Base-by-base conservation (phyloP, 73 alveolate genomes). In the Paramecium biaurelia region DNA sequence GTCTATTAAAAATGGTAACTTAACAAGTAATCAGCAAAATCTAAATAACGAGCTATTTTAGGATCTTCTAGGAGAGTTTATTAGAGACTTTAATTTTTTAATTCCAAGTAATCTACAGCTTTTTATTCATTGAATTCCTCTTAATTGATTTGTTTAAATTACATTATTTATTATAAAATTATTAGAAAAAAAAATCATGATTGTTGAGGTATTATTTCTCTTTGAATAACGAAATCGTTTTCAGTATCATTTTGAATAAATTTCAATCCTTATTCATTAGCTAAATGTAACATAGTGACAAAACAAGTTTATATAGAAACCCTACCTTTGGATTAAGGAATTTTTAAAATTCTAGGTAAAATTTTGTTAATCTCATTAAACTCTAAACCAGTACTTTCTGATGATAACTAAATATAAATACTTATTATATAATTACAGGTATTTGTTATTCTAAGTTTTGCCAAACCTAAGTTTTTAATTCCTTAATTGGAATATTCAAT, bases 291-390 rank as follows among this genome's bases (percentile, higher is more conserved):
- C 42, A 92, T 41, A 1, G 95, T 82, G 5, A 92, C 92, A 38
- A 92, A 92, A 43, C 95, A 85, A 20, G 95, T 84, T 57, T 92
- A 85, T 4, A 92, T 41, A 10, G 95, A 92, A 37, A 85, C 92
- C 26, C 49, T 30, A 12, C 84, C 84, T 67, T 67, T 67, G 0
- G 49, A 26, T 11, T 7, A 12, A 30, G 38, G 84, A 32, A 67
- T 26, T 30, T 67, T 67, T 14, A 67, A 32, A 30, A 67, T 67
- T 5, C 26, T 67, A 26, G 84, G 84, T 12, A 67, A 18, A 14
- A 30, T 26, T 67, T 26, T 30, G 6, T 67, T 26, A 67, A 67
- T 67, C 23, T 67, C 38, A 20, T 67, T 67, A 32, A 67, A 67
- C 26, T 67, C 84, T 24, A 67, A 67, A 12, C 84, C 84, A 4